Evolutionary conservation across 2,329 filamentous ascomycete genomes (phyloP), one percentile per base, ranked within the genome.

Genomic region (Trichoderma simmonsii): DNA sequence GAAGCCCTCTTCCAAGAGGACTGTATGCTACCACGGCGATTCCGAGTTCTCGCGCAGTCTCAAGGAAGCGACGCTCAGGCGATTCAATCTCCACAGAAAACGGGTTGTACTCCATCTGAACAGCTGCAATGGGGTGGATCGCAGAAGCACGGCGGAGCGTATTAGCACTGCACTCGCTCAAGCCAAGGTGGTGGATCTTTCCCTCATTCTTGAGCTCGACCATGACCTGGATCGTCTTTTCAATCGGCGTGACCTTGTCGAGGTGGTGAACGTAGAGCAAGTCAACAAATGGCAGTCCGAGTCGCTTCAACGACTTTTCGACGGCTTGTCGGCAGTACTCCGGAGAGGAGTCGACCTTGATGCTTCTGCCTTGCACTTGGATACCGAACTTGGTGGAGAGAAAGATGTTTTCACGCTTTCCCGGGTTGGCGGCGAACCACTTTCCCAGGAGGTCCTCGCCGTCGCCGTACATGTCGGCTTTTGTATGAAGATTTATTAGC

Each of bases 61-160:
- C 79, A 1, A 91, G 80, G 2, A 91, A 80, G 32, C 84, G 77
- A 1, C 83, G 85, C 0, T 81, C 77, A 6, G 80, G 78, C 8
- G 83, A 84, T 77, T 93, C 91, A 73, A 92, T 88, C 51, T 89
- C 86, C 48, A 91, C 82, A 5, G 83, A 79, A 77, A 86, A 89
- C 0, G 85, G 85, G 24, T 80, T 84, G 79, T 87, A 88, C 76
- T 90, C 87, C 57, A 88, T 81, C 76, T 90, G 86, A 4, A 87
- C 80, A 3, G 86, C 85, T 3, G 83, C 77, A 72, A 90, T 82
- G 43, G 83, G 86, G 66, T 82, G 82, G 21, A 89, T 78, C 39
- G 83, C 83, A 74, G 80, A 79, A 11, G 86, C 87, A 6, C 87
- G 84, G 11, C 85, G 84, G 56, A 90, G 80, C 0, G 86, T 86